phyloP scores from a whole-genome alignment of 2,329 filamentous ascomycete genomes.

The Epichloe glyceriae region DNA sequence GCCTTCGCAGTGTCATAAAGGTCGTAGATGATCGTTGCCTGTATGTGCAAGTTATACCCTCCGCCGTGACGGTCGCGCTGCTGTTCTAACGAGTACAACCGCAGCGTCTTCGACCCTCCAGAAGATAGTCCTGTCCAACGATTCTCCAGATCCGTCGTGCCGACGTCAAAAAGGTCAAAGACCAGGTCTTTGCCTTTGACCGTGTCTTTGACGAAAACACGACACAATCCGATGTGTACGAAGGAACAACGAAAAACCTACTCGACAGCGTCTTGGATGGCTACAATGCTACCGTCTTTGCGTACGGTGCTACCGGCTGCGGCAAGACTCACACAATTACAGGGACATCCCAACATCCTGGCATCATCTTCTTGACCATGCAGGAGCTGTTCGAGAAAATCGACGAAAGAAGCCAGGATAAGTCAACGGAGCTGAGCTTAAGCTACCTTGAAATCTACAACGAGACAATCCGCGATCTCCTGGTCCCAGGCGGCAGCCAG shows the following conservation, averaged over 20 bases:
- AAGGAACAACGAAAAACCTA: slow-evolving; percentile 77
- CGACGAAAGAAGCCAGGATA: slow-evolving; percentile 70
- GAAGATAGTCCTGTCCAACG: slow-evolving; percentile 87
- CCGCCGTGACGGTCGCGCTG: not conserved
- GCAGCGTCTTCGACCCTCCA: slow-evolving; percentile 88
- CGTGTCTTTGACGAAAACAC: slow-evolving; percentile 93
- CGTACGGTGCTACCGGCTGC: slow-evolving; percentile 93
- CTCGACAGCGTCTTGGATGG: slow-evolving; percentile 92
- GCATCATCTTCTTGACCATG: slow-evolving; percentile 98
- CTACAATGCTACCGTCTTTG: slow-evolving; percentile 98
- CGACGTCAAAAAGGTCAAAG: slow-evolving; percentile 86
- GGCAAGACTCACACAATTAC: slow-evolving; percentile 98
- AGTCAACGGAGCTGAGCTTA: slow-evolving; percentile 77
- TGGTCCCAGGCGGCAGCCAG: slow-evolving; percentile 76
- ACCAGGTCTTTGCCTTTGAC: slow-evolving; percentile 96
- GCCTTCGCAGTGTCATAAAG: slow-evolving; percentile 84
- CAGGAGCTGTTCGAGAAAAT: slow-evolving; percentile 97
- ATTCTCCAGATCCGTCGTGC: slow-evolving; percentile 70
- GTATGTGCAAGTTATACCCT: slow-evolving; percentile 42
- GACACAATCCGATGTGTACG: slow-evolving; percentile 86
- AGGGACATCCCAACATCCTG: slow-evolving; percentile 80
- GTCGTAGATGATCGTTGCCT: slow-evolving; percentile 92
- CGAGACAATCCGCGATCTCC: slow-evolving; percentile 89
- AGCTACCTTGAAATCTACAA: slow-evolving; percentile 99
- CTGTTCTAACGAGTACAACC: not conserved